A percentile compares a stretch with the other conserved stretches of the same genome.
Evolutionary conservation across 805 yeast genomes (phyloP).

Genomic region (Wickerhamiella slavikovae): DNA sequence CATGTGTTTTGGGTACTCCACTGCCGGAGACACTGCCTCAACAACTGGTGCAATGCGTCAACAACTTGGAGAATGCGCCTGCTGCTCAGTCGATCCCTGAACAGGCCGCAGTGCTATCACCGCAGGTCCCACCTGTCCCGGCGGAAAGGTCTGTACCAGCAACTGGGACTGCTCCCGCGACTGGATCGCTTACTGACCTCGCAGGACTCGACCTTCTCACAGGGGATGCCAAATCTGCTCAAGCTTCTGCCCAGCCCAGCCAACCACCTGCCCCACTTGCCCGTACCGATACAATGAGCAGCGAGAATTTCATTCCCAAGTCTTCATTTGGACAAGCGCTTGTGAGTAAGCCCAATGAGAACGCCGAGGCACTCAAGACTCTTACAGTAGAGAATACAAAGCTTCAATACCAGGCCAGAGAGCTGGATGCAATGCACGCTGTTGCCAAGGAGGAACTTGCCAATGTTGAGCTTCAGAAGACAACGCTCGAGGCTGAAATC

Average conservation of each 20-base stretch:
- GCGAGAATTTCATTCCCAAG: constrained; percentile 43
- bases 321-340: constrained; percentile 72
- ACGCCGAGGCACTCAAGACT: constrained; percentile 56
- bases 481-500: constrained; percentile 55
- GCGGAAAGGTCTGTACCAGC: constrained; percentile 5
- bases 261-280: background rate
- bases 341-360: constrained; percentile 48
- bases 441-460: constrained; percentile 59
- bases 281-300: constrained; percentile 3
- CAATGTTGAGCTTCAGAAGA: constrained; percentile 43
- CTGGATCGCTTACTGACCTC: constrained; percentile 16
- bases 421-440: too few relatives aligned
- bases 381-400: constrained; percentile 44
- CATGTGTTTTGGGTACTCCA: constrained; percentile 52
- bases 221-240: constrained; percentile 2
- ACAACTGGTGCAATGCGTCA: constrained; percentile 4
- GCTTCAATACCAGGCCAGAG: constrained; percentile 29
- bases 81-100: too few relatives aligned
- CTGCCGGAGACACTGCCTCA: constrained; percentile 35
- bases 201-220: constrained; percentile 12
- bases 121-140: constrained; percentile 8
- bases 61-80: background rate
- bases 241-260: background rate
- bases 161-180: background rate
- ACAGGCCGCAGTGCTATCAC: constrained; percentile 1